phyloP scores from a whole-genome alignment of 2,329 filamentous ascomycete genomes.

The Claviceps humidiphila region DNA sequence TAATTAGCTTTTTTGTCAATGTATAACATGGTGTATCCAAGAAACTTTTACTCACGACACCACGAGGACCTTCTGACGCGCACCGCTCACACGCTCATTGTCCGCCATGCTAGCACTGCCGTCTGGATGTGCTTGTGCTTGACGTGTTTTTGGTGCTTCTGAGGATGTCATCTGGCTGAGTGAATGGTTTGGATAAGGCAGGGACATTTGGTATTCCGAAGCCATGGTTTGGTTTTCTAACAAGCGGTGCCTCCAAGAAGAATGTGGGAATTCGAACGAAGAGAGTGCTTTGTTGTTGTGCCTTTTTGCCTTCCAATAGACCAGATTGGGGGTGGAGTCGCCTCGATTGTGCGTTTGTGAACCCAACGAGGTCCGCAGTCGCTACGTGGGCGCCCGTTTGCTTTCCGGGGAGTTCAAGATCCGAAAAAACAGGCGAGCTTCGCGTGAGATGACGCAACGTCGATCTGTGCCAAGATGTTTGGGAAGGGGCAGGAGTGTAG shows the following conservation, averaged over 20 bases:
- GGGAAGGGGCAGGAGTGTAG: constrained; percentile 1
- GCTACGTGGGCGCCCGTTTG: neutral
- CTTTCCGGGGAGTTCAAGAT: neutral
- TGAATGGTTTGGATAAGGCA: constrained; percentile 21
- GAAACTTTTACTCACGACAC: constrained; percentile 16
- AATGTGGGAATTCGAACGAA: neutral
- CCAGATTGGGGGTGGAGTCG: neutral
- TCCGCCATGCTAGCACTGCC: neutral
- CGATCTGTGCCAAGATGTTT: neutral
- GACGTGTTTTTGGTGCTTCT: constrained; percentile 2
- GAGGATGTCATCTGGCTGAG: constrained; percentile 17
- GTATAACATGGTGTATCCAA: neutral
- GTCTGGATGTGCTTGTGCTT: neutral
- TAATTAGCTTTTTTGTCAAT: neutral
- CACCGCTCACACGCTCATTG: constrained; percentile 3
- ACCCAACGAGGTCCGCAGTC: neutral
- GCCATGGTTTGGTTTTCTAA: constrained; percentile 10
- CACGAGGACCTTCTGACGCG: constrained; percentile 20
- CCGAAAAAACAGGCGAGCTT: constrained; percentile 1
- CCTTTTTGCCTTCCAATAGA: neutral
- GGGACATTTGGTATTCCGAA: constrained; percentile 16
- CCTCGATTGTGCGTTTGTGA: constrained; percentile 1
- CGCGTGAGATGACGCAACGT: constrained; percentile 3
- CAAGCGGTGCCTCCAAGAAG: neutral
- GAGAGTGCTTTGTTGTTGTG: constrained; percentile 1